A percentile compares a stretch with the other conserved stretches of the same genome.
phyloP scores from a whole-genome alignment of 2,329 filamentous ascomycete species.

The Neocatenulostroma microsporum region DNA sequence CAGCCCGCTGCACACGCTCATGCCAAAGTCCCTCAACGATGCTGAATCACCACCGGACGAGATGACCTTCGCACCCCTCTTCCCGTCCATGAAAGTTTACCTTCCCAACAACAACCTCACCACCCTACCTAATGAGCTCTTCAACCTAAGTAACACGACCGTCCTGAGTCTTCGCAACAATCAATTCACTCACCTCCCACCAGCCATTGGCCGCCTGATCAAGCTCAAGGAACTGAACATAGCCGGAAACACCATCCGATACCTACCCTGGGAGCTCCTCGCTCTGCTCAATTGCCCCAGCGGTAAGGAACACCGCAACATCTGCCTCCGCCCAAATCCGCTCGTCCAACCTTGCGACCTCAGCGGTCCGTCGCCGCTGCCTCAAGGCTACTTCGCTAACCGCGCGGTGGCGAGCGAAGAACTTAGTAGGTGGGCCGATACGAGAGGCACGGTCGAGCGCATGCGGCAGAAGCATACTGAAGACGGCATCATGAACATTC shows the following conservation, averaged over 20 bases:
- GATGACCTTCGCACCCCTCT: conserved; percentile 52
- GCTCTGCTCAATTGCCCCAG: conserved; percentile 41
- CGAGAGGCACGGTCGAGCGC: conserved; percentile 9
- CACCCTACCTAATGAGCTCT: conserved; percentile 52
- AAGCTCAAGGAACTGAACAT: conserved; percentile 59
- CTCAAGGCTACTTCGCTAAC: conserved; percentile 1
- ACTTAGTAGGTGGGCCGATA: conserved; percentile 13
- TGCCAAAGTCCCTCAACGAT: conserved; percentile 23
- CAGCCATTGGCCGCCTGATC: conserved; percentile 49
- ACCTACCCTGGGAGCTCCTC: conserved; percentile 57
- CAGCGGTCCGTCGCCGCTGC: conserved; percentile 12
- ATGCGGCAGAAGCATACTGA: conserved; percentile 8
- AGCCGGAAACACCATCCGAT: conserved; percentile 54
- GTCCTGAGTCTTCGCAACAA: conserved; percentile 61
- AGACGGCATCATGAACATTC: conserved; percentile 9
- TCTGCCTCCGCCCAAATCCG: conserved; percentile 57
- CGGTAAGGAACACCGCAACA: conserved; percentile 41
- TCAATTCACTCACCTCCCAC: conserved; percentile 52
- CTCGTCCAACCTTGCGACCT: conserved; percentile 33
- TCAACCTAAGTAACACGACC: conserved; percentile 54
- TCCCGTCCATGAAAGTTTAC: conserved; percentile 54
- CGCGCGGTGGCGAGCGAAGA: conserved; percentile 7
- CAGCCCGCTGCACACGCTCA: conserved; percentile 42
- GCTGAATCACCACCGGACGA: conserved; percentile 35
- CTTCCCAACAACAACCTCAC: conserved; percentile 53